Conservation (phyloP, 2,329 filamentous ascomycete species). For the Sporothrix dimorphospora region DNA sequence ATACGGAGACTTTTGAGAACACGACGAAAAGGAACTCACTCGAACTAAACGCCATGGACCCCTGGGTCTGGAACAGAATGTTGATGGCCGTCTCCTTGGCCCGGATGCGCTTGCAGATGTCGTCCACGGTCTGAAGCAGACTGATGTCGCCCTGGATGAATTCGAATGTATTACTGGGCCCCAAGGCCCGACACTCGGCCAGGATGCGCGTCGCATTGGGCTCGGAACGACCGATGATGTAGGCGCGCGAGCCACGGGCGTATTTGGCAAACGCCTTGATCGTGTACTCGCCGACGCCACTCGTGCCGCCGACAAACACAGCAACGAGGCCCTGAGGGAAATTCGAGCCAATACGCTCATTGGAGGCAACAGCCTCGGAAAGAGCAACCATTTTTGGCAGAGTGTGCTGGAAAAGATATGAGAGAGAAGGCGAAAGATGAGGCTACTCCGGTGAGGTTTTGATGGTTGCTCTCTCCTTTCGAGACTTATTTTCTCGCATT, state of each 20-base stretch:
- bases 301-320: constrained; percentile 56
- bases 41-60: not conserved
- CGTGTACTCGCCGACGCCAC: constrained; percentile 54
- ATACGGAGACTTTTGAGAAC: not conserved
- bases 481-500: not conserved
- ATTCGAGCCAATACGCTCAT: constrained; percentile 38
- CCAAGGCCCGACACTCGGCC: constrained; percentile 47
- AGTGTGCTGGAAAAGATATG: not conserved
- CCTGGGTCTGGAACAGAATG: constrained; percentile 29
- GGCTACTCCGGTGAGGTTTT: not conserved
- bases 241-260: constrained; percentile 47
- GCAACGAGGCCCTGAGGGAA: constrained; percentile 49
- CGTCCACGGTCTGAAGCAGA: constrained; percentile 53
- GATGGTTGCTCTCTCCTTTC: not conserved
- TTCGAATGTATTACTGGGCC: constrained; percentile 49
- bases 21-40: not conserved
- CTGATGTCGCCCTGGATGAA: constrained; percentile 53
- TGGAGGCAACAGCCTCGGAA: constrained; percentile 41
- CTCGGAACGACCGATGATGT: constrained; percentile 53
- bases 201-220: constrained; percentile 46
- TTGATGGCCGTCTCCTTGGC: constrained; percentile 54
- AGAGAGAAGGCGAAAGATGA: not conserved
- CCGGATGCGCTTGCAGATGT: constrained; percentile 54
- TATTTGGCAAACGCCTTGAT: constrained; percentile 46
- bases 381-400: constrained; percentile 29